phyloP scores from a whole-genome alignment of 768 basidiomycete species.

The Hericium coralloides region DNA sequence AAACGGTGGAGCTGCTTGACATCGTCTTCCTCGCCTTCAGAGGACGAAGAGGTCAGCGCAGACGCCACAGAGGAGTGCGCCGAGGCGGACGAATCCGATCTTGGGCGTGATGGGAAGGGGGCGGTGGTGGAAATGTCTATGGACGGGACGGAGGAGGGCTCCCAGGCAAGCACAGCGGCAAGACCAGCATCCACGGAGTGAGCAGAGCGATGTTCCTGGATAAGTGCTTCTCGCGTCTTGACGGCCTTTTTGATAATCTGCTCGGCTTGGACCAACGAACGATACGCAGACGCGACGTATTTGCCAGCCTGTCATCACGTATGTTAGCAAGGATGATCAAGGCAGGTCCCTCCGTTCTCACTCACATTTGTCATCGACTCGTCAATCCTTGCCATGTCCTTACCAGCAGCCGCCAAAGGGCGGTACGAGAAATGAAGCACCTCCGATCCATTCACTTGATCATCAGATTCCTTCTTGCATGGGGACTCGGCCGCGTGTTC shows the following conservation, averaged over 20 bases:
- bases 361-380: conserved; percentile 46
- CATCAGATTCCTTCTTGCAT: conserved; percentile 2
- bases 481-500: conserved; percentile 3
- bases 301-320: conserved; percentile 2
- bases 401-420: conserved; percentile 42
- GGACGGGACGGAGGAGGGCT: not conserved
- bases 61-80: conserved; percentile 28
- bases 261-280: conserved; percentile 7
- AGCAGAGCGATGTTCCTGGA: not conserved
- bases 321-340: no score
- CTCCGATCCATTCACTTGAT: not conserved
- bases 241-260: conserved; percentile 5
- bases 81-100: not conserved
- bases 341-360: not conserved
- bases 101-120: not conserved
- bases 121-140: not conserved
- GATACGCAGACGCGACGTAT: conserved; percentile 4
- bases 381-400: conserved; percentile 49
- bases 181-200: not conserved
- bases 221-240: not conserved
- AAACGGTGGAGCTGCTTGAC: conserved; percentile 51
- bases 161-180: conserved; percentile 1
- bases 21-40: conserved; percentile 56
- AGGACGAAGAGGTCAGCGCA: conserved; percentile 41
- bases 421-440: conserved; percentile 30